phyloP scores from a whole-genome alignment of 2,329 filamentous ascomycete species.

The Colletotrichum siamense region DNA sequence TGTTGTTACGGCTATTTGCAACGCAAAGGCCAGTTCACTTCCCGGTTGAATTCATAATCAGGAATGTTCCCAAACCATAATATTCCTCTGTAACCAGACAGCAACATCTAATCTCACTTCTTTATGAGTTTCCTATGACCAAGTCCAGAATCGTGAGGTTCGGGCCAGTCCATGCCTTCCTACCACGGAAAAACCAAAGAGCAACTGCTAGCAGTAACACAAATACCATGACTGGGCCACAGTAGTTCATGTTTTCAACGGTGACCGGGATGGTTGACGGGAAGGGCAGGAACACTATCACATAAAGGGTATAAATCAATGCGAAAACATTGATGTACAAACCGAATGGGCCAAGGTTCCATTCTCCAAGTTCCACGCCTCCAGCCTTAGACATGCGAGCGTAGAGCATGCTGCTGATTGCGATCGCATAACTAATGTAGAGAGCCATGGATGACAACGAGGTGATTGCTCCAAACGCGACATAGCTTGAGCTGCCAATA shows the following conservation, averaged over 20 bases:
- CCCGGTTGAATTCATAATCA: accelerated
- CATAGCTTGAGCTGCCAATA: not conserved
- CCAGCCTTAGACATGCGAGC: not conserved
- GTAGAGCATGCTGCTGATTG: not conserved
- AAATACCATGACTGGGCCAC: not conserved
- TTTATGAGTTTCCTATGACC: not conserved
- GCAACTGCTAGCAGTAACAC: not conserved
- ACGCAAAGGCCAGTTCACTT: too few species aligned
- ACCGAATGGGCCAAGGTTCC: not conserved
- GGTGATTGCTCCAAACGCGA: not conserved
- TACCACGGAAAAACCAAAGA: not conserved
- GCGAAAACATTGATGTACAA: not conserved
- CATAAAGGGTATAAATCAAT: not conserved
- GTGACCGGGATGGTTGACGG: not conserved
- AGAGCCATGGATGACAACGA: not conserved
- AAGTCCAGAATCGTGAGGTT: not conserved
- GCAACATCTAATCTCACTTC: not conserved
- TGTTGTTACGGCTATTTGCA: not conserved
- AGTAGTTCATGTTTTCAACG: not conserved
- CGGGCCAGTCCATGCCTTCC: not conserved
- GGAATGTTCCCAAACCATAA: not conserved
- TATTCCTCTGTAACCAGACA: not conserved
- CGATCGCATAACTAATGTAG: not conserved
- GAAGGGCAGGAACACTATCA: not conserved
- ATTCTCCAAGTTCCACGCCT: not conserved